A percentile compares a stretch with the other conserved stretches of the same genome.
Evolutionary conservation across 2,329 filamentous ascomycete genomes (phyloP).

Genomic region (Clonostachys solani): DNA sequence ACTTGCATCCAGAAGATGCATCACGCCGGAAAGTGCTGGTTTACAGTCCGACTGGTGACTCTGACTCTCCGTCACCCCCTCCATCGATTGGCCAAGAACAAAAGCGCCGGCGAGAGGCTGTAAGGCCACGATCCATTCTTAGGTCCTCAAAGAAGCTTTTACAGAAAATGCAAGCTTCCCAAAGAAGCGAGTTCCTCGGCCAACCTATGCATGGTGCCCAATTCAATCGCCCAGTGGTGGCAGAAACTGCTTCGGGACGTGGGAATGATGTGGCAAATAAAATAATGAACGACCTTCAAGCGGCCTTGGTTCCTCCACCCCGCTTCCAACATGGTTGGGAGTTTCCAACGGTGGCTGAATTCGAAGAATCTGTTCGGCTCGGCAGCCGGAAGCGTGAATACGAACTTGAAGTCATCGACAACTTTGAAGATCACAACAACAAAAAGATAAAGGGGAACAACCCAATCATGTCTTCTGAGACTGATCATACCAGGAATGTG

Average conservation of each 20-base stretch:
- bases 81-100: constrained; percentile 30
- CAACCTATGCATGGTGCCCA: constrained; percentile 10
- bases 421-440: too few relatives aligned
- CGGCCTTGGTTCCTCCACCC: not conserved
- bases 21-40: constrained; percentile 22
- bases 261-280: constrained; percentile 1
- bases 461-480: too few relatives aligned
- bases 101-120: constrained; percentile 20
- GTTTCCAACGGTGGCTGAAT: constrained; percentile 3
- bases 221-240: constrained; percentile 12
- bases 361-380: not conserved
- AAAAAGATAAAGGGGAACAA: too few relatives aligned
- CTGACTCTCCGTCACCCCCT: constrained; percentile 13
- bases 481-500: too few relatives aligned
- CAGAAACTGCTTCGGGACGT: constrained; percentile 1
- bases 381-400: too few relatives aligned
- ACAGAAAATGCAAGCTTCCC: constrained; percentile 4
- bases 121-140: constrained; percentile 25
- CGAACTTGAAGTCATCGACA: too few relatives aligned
- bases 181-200: constrained; percentile 1
- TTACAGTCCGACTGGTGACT: constrained; percentile 17
- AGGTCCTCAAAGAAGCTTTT: constrained; percentile 11
- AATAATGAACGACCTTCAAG: not conserved
- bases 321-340: not conserved
- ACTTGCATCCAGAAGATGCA: too few relatives aligned